These are phyloP conservation scores for Clarkia xantiana DNA, from an alignment of 345 rosid genomes.

Conservation along the genomic window DNA sequence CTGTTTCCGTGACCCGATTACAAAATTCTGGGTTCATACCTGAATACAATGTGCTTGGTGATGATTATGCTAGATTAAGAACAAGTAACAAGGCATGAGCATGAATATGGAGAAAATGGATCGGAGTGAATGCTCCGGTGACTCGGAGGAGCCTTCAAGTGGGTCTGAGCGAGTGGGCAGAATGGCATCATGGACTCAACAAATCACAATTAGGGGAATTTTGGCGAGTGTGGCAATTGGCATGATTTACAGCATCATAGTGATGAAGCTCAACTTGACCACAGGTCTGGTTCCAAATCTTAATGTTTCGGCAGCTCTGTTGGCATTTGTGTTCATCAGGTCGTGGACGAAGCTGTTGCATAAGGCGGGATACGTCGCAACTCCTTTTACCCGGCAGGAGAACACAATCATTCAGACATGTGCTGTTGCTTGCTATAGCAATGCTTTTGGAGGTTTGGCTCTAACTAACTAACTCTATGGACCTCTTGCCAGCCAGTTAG, in stretches of 20 bases:
- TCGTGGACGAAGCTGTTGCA: conserved; percentile 74
- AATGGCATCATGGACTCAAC: conserved; percentile 64
- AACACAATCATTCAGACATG: conserved; percentile 87
- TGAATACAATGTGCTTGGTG: too few species aligned
- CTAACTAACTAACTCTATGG: neutral
- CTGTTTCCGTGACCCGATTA: too few species aligned
- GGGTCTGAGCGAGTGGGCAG: conserved; percentile 30
- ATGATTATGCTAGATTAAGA: too few species aligned
- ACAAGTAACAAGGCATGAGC: too few species aligned
- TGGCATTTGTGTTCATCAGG: conserved; percentile 58
- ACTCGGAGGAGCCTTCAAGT: conserved; percentile 14
- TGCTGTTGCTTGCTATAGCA: conserved; percentile 88
- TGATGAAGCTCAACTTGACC: conserved; percentile 75
- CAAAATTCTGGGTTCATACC: too few species aligned
- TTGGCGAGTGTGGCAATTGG: conserved; percentile 64
- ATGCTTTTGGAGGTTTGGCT: conserved; percentile 63
- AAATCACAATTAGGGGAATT: conserved; percentile 66
- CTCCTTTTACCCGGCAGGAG: conserved; percentile 85
- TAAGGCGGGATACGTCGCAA: conserved; percentile 46
- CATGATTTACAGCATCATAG: conserved; percentile 69
- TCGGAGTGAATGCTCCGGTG: neutral
- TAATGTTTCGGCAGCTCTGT: conserved; percentile 88
- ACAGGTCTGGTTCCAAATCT: conserved; percentile 93
- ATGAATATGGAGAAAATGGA: too few species aligned
- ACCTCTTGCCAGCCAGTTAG: neutral